Percentiles rank a stretch among this genome's conserved stretches.
These are phyloP conservation scores for Eugenia klotzschiana DNA, from an alignment of 441 rosid species.

Conservation along the genomic window DNA sequence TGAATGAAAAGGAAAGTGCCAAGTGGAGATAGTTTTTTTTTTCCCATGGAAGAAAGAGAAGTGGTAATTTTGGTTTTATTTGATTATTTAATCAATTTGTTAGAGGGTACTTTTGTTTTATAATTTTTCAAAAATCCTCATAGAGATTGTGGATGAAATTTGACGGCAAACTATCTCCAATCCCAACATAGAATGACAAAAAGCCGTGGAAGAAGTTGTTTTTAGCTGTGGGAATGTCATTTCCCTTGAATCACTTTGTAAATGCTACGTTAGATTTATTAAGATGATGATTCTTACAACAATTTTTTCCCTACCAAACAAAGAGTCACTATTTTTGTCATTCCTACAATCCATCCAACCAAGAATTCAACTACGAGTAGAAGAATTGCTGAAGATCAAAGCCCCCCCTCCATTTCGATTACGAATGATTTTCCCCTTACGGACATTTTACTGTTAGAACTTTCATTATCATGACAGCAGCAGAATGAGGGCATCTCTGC, in stretches of 20 bases:
- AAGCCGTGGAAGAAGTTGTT: neutral
- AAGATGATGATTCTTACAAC: conserved; percentile 8
- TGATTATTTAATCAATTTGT: neutral
- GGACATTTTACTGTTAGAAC: too few species aligned
- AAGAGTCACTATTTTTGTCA: neutral
- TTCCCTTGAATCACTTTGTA: neutral
- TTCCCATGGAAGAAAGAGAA: too few species aligned
- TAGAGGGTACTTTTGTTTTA: neutral
- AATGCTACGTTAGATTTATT: neutral
- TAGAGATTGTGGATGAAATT: neutral
- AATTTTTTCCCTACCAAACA: too few species aligned
- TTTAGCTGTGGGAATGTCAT: neutral
- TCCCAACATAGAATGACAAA: neutral
- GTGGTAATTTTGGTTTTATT: neutral
- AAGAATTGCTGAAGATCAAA: too few species aligned
- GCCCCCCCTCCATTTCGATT: too few species aligned
- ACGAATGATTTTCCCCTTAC: too few species aligned
- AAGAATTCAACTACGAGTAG: conserved; percentile 2
- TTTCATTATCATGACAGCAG: too few species aligned
- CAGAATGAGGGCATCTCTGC: too few species aligned
- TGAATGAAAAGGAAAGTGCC: neutral
- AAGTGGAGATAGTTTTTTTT: neutral
- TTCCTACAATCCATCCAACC: conserved; percentile 37
- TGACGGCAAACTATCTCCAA: neutral
- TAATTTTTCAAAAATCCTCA: neutral